These are phyloP conservation scores for Bimuria novae-zelandiae DNA, from an alignment of 2,329 filamentous ascomycete species.

Conservation along the genomic window DNA sequence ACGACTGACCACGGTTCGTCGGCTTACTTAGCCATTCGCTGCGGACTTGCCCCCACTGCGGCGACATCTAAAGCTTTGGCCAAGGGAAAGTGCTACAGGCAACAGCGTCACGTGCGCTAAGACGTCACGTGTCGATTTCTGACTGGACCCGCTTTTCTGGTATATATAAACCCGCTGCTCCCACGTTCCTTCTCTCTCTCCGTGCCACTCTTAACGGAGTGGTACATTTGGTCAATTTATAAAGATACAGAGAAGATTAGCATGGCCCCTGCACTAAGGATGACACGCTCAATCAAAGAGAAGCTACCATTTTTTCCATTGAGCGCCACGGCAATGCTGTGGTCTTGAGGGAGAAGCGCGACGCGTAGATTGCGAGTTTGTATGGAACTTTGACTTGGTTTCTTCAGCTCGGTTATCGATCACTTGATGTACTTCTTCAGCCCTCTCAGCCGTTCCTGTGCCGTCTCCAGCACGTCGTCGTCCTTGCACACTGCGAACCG, in stretches of 20 bases:
- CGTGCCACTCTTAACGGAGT: background rate
- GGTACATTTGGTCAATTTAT: background rate
- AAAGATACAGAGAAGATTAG: conserved; percentile 44
- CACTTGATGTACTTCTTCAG: conserved; percentile 55
- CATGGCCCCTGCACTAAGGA: conserved; percentile 79
- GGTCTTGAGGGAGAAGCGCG: background rate
- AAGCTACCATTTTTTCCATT: background rate
- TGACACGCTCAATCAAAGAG: conserved; percentile 62
- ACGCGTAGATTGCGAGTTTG: background rate
- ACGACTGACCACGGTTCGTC: too few species aligned
- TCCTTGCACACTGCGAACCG: conserved; percentile 97
- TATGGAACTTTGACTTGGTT: too few species aligned
- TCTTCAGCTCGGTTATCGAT: background rate
- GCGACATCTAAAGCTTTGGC: background rate
- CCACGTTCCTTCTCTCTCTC: background rate
- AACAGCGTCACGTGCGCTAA: background rate
- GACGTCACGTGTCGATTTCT: background rate
- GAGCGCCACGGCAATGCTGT: background rate
- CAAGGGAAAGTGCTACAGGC: background rate
- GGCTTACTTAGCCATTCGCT: too few species aligned
- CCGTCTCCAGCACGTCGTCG: conserved; percentile 69
- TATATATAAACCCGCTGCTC: background rate
- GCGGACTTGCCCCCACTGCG: too few species aligned
- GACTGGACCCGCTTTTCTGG: background rate
- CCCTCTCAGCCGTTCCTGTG: conserved; percentile 55